These are phyloP conservation scores for Malassezia furfur DNA, from an alignment of 1,284 basidiomycete species.

Conservation along the genomic window DNA sequence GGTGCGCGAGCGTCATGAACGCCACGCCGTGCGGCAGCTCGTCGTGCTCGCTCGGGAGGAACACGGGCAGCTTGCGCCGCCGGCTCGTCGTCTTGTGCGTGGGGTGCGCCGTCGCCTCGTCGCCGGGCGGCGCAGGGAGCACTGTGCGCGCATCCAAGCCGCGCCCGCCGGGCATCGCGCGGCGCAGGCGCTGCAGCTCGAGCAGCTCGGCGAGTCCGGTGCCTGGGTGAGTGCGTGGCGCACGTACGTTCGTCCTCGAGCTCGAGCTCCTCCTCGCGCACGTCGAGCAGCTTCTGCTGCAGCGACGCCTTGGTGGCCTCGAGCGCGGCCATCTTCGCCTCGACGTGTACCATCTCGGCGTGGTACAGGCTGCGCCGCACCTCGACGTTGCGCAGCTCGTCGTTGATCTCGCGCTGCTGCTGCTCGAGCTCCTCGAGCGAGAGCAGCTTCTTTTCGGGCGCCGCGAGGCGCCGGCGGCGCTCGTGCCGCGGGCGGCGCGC, in stretches of 20 bases:
- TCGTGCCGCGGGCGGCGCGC: constrained; percentile 10
- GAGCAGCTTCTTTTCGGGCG: constrained; percentile 11
- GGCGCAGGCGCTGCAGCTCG: constrained; percentile 36
- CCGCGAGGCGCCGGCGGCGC: neutral
- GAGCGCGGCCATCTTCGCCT: constrained; percentile 56
- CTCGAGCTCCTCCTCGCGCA: constrained; percentile 91
- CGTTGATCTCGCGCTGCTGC: constrained; percentile 37
- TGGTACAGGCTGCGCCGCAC: constrained; percentile 29
- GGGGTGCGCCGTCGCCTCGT: constrained; percentile 1
- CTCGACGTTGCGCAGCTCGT: constrained; percentile 36
- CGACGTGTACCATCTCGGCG: constrained; percentile 27
- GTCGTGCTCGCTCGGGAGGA: constrained; percentile 93
- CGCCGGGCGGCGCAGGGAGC: constrained; percentile 12
- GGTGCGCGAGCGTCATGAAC: constrained; percentile 84
- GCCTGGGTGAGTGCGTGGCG: too few species aligned
- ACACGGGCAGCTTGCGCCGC: constrained; percentile 58
- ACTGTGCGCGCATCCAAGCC: constrained; percentile 28
- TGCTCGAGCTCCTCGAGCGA: constrained; percentile 38
- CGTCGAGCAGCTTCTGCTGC: constrained; percentile 68
- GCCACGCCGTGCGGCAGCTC: constrained; percentile 86
- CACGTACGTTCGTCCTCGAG: constrained; percentile 62
- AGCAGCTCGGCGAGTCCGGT: constrained; percentile 35
- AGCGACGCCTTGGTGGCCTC: constrained; percentile 71
- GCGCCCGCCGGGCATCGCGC: constrained; percentile 43
- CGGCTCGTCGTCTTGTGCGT: constrained; percentile 24